These are phyloP conservation scores for Boletus patriciae DNA, from an alignment of 768 basidiomycete species.

Conservation along the genomic window DNA sequence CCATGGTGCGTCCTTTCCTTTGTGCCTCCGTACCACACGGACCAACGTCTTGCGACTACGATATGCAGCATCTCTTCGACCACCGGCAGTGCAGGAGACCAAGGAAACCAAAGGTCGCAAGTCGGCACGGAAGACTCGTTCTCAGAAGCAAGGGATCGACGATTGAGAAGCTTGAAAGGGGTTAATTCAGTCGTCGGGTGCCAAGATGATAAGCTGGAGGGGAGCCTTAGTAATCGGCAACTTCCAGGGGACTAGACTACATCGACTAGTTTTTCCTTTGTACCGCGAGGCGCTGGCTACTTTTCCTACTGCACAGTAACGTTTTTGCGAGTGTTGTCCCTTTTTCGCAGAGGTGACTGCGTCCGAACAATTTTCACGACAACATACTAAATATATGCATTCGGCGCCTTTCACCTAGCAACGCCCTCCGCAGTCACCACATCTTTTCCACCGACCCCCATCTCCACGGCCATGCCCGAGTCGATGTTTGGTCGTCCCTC, in stretches of 20 bases:
- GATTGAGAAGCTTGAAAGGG: constrained; percentile 16
- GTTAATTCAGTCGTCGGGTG: not conserved
- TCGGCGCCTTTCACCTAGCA: constrained; percentile 9
- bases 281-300: not conserved
- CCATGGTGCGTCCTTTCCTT: constrained; percentile 41
- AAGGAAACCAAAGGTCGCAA: constrained; percentile 49
- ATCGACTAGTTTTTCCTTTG: not conserved
- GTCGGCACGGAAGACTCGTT: constrained; percentile 21
- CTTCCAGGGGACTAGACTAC: not conserved
- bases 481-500: constrained; percentile 32
- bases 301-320: not conserved
- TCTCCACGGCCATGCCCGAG: constrained; percentile 22
- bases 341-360: constrained; percentile 15
- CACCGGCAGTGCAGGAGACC: constrained; percentile 40
- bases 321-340: not conserved
- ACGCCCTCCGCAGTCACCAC: constrained; percentile 9
- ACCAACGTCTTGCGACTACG: not conserved
- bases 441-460: constrained; percentile 16
- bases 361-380: not conserved
- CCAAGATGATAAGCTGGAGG: no score
- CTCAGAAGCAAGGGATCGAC: constrained; percentile 34
- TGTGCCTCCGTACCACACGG: not conserved
- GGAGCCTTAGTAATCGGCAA: constrained; percentile 7
- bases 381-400: constrained; percentile 18
- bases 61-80: constrained; percentile 39